Evolutionary conservation across 1,139 yeast genomes (phyloP).

Genomic region (Debaryomyces psychrophilus): DNA sequence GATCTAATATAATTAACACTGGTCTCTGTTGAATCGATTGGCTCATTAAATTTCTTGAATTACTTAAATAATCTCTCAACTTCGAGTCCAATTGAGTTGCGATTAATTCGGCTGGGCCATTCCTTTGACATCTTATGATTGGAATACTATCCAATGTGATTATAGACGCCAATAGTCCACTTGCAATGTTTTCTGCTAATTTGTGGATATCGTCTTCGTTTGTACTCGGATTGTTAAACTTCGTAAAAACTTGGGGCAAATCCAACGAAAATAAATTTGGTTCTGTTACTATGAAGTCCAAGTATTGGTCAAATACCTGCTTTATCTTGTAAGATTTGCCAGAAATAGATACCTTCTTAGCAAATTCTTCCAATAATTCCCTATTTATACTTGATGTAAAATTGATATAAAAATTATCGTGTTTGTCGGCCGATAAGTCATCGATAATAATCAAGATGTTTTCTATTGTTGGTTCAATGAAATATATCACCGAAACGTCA

Average conservation of each 20-base stretch:
- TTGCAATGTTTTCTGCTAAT: constrained; percentile 70
- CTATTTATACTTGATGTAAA: constrained; percentile 82
- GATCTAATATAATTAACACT: constrained; percentile 79
- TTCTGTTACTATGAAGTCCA: constrained; percentile 90
- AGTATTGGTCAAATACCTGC: constrained; percentile 91
- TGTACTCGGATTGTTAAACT: constrained; percentile 69
- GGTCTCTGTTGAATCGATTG: constrained; percentile 56
- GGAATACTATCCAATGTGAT: constrained; percentile 83
- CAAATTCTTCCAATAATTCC: constrained; percentile 83
- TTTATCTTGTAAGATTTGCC: constrained; percentile 72
- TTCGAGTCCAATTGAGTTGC: constrained; percentile 84
- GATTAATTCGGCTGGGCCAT: constrained; percentile 94
- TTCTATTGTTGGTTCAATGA: constrained; percentile 82
- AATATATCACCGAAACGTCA: constrained; percentile 93
- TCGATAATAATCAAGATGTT: constrained; percentile 69
- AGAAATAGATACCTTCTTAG: constrained; percentile 73
- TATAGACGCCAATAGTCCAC: constrained; percentile 77
- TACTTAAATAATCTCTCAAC: constrained; percentile 80
- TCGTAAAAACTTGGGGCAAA: constrained; percentile 62
- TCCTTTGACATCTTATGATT: constrained; percentile 84
- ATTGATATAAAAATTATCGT: constrained; percentile 79
- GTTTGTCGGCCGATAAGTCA: constrained; percentile 73
- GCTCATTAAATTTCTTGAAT: constrained; percentile 48
- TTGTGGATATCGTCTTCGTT: constrained; percentile 74
- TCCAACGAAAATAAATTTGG: constrained; percentile 87